Evolutionary conservation across 768 basidiomycete genomes (phyloP), one percentile per base, ranked within the genome.

Genomic region (Xerocomellus chrysenteron): DNA sequence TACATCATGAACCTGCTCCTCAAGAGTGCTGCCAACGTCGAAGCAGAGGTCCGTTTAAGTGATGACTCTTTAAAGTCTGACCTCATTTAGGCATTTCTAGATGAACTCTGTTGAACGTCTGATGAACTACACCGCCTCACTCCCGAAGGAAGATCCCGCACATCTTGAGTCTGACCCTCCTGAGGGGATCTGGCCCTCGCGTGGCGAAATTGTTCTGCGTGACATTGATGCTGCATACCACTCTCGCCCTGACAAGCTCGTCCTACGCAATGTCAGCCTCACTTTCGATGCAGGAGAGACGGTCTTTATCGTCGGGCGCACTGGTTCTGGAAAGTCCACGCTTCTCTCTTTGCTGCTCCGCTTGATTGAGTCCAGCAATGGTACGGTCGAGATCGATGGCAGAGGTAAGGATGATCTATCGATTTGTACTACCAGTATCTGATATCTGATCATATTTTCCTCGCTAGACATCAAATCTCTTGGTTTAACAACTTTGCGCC

Each of bases 381-480:
- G 96, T 59, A 77, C 81, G 21, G 76, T 94, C 30, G 93, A 98
- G 74, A 88, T 94, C 56, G 86, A 90, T 64, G 84, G 86, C 42
- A 74, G 42, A 71, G 78, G 32, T 87, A 80, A 50, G 59, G 5
- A 21, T 35, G 9, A 39, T 19, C 30, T 33, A 41, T 21, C 5
- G 10, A 48, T 37, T 89, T 56, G 90, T 62, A 75, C 65, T 0
- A 91, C 82, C 80, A 74, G 80, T 46, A 81, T 82, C 82, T 89
- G 49, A 73, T 93, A 4, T 87, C 10, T 63, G 55, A 78, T 16
- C 10, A n/a, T 24, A 17, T 30, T 51, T 36, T 42, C 13, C 82
- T 72, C 91, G 1, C 83, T 85, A 68, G 91, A 96, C 54, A 97
- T 95, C 68, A 84, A 92, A 60, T 88, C 89, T 0, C 80, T 95